Percentiles rank a stretch among this genome's conserved stretches.
Evolutionary conservation across 2,329 filamentous ascomycete genomes (phyloP).

Genomic region (Lojkania enalia): DNA sequence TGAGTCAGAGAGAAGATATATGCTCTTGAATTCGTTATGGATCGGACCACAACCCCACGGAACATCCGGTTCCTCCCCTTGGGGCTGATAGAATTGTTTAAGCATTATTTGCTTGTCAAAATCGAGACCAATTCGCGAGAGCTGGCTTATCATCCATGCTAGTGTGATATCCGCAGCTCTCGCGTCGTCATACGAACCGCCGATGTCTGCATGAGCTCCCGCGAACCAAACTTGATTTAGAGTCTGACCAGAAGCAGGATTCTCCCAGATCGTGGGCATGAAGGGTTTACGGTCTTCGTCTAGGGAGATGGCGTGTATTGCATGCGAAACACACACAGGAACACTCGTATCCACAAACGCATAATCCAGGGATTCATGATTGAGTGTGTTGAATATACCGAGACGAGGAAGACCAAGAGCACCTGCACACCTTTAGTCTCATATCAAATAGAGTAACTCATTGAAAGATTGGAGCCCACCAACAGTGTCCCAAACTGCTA

Average conservation of each 20-base stretch:
- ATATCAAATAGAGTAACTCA: not conserved
- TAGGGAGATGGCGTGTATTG: slow-evolving; percentile 62
- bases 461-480: slow-evolving; percentile 50
- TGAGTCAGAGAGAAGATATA: slow-evolving; percentile 13
- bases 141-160: slow-evolving; percentile 56
- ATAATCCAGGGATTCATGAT: slow-evolving; percentile 26
- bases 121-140: slow-evolving; percentile 38
- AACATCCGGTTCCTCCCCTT: slow-evolving; percentile 1
- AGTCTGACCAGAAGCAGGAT: slow-evolving; percentile 5
- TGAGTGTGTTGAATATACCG: slow-evolving; percentile 19
- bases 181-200: slow-evolving; percentile 53
- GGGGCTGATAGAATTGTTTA: slow-evolving; percentile 5
- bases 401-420: slow-evolving; percentile 44
- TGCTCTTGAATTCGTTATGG: slow-evolving; percentile 14
- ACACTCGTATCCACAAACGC: slow-evolving; percentile 46
- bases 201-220: slow-evolving; percentile 53
- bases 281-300: slow-evolving; percentile 61
- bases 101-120: slow-evolving; percentile 42
- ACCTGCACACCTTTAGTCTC: slow-evolving; percentile 20
- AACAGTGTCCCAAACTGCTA: slow-evolving; percentile 60
- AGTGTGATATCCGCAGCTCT: slow-evolving; percentile 55
- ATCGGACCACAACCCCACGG: slow-evolving; percentile 16
- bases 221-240: slow-evolving; percentile 55
- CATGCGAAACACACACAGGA: slow-evolving; percentile 55
- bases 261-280: slow-evolving; percentile 59